phyloP scores from a whole-genome alignment of 2,329 filamentous ascomycete species.

The Diplodia sapinea region DNA sequence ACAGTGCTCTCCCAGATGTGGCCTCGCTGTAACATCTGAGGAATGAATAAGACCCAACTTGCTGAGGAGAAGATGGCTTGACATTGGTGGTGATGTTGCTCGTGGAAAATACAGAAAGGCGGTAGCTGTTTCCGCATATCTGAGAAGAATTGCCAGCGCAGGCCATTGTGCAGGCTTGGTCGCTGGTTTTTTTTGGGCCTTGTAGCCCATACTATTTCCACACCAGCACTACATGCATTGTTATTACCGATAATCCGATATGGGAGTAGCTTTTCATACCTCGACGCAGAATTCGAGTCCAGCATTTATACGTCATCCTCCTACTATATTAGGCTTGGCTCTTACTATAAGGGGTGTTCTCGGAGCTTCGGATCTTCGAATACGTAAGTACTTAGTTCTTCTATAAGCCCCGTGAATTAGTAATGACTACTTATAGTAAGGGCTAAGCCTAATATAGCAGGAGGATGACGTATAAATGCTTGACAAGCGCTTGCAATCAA shows the following conservation, averaged over 20 bases:
- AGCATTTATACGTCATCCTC: too few relatives aligned
- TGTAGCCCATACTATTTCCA: slow-evolving; percentile 39
- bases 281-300: slow-evolving; percentile 40
- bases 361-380: too few relatives aligned
- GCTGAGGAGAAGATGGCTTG: slow-evolving; percentile 39
- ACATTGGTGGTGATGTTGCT: slow-evolving; percentile 35
- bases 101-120: slow-evolving; percentile 43
- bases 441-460: too few relatives aligned
- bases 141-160: slow-evolving; percentile 43
- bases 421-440: too few relatives aligned
- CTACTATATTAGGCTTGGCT: too few relatives aligned
- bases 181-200: slow-evolving; percentile 38
- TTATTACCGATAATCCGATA: not conserved
- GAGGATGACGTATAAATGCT: too few relatives aligned
- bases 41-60: slow-evolving; percentile 37
- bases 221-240: slow-evolving; percentile 42
- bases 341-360: too few relatives aligned
- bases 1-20: slow-evolving; percentile 38
- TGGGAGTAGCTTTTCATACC: not conserved
- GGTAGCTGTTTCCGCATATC: slow-evolving; percentile 40
- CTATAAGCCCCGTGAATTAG: too few relatives aligned
- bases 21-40: slow-evolving; percentile 44
- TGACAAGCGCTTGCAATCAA: too few relatives aligned
- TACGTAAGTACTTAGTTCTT: too few relatives aligned
- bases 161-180: slow-evolving; percentile 39